phyloP scores from a whole-genome alignment of 1,139 yeast genomes.

The Suhomyces coccinellae region DNA sequence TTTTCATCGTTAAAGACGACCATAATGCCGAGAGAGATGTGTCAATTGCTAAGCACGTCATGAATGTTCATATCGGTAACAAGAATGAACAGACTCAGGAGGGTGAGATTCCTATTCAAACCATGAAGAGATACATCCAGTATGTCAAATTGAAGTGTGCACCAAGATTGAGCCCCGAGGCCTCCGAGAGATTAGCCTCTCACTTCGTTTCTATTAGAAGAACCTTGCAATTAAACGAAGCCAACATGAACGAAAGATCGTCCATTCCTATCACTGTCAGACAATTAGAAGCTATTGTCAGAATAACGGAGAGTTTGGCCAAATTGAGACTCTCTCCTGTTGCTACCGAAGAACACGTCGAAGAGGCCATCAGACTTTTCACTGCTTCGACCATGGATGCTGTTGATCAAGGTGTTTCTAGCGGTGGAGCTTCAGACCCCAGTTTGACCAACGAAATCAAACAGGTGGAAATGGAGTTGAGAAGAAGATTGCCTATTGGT shows the following conservation, averaged over 20 bases:
- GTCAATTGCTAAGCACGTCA: conserved; percentile 90
- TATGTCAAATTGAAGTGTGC: conserved; percentile 91
- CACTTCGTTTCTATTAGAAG: conserved; percentile 91
- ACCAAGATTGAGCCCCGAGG: conserved; percentile 86
- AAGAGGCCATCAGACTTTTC: conserved; percentile 91
- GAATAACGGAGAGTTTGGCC: conserved; percentile 94
- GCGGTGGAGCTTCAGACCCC: conserved; percentile 47
- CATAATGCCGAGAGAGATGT: conserved; percentile 85
- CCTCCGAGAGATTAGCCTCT: conserved; percentile 88
- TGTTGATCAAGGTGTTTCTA: conserved; percentile 74
- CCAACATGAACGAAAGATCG: conserved; percentile 82
- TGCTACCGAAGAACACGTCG: conserved; percentile 87
- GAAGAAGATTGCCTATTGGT: conserved; percentile 91
- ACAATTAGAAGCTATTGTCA: conserved; percentile 95
- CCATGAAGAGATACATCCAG: conserved; percentile 89
- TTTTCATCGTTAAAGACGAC: conserved; percentile 93
- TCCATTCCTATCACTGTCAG: conserved; percentile 97
- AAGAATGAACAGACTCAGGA: conserved; percentile 57
- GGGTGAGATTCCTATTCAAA: conserved; percentile 87
- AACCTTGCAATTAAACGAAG: conserved; percentile 78
- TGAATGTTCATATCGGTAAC: conserved; percentile 85
- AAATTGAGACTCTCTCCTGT: conserved; percentile 80
- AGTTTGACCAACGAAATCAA: conserved; percentile 69
- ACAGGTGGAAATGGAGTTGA: conserved; percentile 78
- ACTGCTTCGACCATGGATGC: conserved; percentile 99